A percentile compares a stretch with the other conserved stretches of the same genome.
phyloP scores from a whole-genome alignment of 495 filamentous ascomycete genomes.

The Penicillium daleae region DNA sequence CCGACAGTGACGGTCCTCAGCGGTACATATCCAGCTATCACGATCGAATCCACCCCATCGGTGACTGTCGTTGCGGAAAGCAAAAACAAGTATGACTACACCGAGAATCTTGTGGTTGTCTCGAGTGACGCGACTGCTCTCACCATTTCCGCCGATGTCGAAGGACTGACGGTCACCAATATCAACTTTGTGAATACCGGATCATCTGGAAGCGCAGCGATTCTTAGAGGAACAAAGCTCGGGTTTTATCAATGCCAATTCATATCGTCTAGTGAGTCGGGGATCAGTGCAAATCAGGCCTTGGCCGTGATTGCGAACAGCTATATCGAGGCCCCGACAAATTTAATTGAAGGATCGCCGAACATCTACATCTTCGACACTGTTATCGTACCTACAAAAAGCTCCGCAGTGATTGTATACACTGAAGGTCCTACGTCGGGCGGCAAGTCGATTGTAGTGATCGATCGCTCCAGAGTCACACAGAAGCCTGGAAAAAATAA shows the following conservation, averaged over 20 bases:
- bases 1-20: constrained; percentile 19
- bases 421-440: constrained; percentile 1
- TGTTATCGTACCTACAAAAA: neutral
- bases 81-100: constrained; percentile 9
- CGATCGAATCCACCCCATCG: constrained; percentile 17
- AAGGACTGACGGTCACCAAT: constrained; percentile 14
- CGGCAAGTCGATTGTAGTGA: constrained; percentile 12
- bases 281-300: constrained; percentile 4
- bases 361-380: constrained; percentile 23
- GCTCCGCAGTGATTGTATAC: constrained; percentile 5
- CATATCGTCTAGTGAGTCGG: constrained; percentile 10
- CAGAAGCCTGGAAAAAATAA: neutral
- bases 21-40: constrained; percentile 23
- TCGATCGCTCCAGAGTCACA: constrained; percentile 11
- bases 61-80: constrained; percentile 13
- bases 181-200: constrained; percentile 21
- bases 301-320: constrained; percentile 19
- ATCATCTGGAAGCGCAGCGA: neutral
- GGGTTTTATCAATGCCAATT: constrained; percentile 21
- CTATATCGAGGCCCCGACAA: constrained; percentile 18
- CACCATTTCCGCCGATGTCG: constrained; percentile 4
- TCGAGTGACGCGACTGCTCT: constrained; percentile 8
- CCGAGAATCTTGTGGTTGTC: constrained; percentile 18
- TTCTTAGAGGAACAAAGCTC: constrained; percentile 6
- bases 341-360: constrained; percentile 8